A percentile compares a stretch with the other conserved stretches of the same genome.
Conservation (phyloP, 345 rosid genomes). For the Rhizophora apiculata region DNA sequence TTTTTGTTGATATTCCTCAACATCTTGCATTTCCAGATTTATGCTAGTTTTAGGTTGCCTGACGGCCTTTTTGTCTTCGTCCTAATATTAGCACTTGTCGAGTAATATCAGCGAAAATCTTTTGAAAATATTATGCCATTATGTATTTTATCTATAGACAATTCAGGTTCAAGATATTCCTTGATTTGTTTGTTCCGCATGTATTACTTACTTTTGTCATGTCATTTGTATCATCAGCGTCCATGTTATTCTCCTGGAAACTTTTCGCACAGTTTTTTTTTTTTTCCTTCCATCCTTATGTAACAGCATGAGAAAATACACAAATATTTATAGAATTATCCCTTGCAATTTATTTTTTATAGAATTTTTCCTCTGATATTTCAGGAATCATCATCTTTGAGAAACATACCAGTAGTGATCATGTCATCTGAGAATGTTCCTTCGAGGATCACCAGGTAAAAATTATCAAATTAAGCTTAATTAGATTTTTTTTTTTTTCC, state of each 20-base stretch:
- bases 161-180: constrained; percentile 20
- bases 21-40: neutral
- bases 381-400: constrained; percentile 59
- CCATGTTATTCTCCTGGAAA: neutral
- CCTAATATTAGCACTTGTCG: constrained; percentile 17
- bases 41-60: constrained; percentile 2
- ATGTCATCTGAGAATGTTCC: constrained; percentile 85
- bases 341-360: neutral
- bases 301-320: too few relatives aligned
- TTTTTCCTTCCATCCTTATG: too few relatives aligned
- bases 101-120: constrained; percentile 26
- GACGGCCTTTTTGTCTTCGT: constrained; percentile 1
- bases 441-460: constrained; percentile 59
- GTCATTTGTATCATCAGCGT: neutral
- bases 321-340: too few relatives aligned
- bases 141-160: constrained; percentile 5
- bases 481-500: neutral
- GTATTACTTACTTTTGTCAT: constrained; percentile 2
- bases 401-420: constrained; percentile 64
- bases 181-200: constrained; percentile 18
- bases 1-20: neutral
- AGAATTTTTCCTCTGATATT: constrained; percentile 5
- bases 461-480: neutral
- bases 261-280: neutral
- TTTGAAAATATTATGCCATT: constrained; percentile 33